phyloP scores from a whole-genome alignment of 305 asterid species.

The Fraxinus paxiana region DNA sequence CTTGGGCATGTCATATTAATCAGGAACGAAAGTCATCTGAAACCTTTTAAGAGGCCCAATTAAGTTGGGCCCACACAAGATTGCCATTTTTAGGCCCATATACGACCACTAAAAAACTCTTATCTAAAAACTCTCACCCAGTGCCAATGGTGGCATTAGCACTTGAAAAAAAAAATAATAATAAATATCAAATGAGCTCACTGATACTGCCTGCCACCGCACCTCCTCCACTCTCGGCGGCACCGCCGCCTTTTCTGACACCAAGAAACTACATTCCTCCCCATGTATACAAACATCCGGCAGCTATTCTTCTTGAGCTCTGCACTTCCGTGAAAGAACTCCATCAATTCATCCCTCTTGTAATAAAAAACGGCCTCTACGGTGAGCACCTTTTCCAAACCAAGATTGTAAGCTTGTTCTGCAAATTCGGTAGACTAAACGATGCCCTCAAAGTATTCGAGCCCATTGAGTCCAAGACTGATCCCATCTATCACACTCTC shows the following conservation, averaged over 20 bases:
- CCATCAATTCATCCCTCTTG: constrained; percentile 67
- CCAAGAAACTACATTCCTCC: constrained; percentile 57
- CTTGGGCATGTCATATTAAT: neutral
- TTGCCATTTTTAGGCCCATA: neutral
- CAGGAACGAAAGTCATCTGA: neutral
- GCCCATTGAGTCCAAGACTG: constrained; percentile 50
- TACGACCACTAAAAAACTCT: neutral
- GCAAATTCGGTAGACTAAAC: constrained; percentile 59
- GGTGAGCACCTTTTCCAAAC: constrained; percentile 67
- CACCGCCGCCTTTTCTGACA: constrained; percentile 34
- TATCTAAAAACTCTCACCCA: neutral
- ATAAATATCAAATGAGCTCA: constrained; percentile 38
- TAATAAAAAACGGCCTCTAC: constrained; percentile 68
- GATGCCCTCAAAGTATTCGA: constrained; percentile 73
- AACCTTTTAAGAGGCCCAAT: neutral
- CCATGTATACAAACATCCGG: constrained; percentile 68
- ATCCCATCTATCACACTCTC: constrained; percentile 65
- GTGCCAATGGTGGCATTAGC: neutral
- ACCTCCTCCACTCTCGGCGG: constrained; percentile 31
- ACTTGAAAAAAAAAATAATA: neutral
- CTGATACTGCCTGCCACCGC: constrained; percentile 37
- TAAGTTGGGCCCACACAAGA: neutral
- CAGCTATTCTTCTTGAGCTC: constrained; percentile 68
- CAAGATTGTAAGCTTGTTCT: constrained; percentile 77
- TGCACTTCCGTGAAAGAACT: constrained; percentile 70